Evolutionary conservation across 768 basidiomycete genomes (phyloP).

Genomic region (Tulasnella sp.): DNA sequence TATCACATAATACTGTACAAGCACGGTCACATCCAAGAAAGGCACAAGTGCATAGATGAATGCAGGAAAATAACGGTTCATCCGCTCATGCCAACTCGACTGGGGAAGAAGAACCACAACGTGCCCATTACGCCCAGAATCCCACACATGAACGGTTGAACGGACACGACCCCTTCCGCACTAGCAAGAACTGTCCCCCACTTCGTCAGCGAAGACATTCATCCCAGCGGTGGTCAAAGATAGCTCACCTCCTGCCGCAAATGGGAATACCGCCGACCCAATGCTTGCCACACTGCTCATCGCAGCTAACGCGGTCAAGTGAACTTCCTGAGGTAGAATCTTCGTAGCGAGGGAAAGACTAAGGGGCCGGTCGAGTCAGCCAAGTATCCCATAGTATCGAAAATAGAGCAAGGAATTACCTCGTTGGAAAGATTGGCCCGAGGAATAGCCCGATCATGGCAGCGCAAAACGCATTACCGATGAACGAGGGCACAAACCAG

Average conservation of each 20-base stretch:
- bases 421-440: constrained; percentile 10
- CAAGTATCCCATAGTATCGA: not conserved
- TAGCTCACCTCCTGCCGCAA: not conserved
- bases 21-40: no score
- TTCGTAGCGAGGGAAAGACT: constrained; percentile 10
- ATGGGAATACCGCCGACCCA: constrained; percentile 9
- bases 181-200: not conserved
- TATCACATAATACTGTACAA: no score
- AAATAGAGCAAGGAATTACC: not conserved
- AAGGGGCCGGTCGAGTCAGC: not conserved
- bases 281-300: constrained; percentile 7
- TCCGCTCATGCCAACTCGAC: not conserved
- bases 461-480: constrained; percentile 11
- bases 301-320: not conserved
- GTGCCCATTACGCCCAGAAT: constrained; percentile 8
- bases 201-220: not conserved
- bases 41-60: not conserved
- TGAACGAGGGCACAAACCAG: constrained; percentile 14
- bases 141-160: constrained; percentile 5
- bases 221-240: not conserved
- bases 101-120: constrained; percentile 11
- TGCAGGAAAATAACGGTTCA: not conserved
- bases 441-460: constrained; percentile 13
- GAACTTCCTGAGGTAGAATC: constrained; percentile 3
- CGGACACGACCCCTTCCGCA: not conserved